Percentiles rank a stretch among this genome's conserved stretches.
phyloP scores from a whole-genome alignment of 2,329 filamentous ascomycete genomes.

The Pyrenophora teres region DNA sequence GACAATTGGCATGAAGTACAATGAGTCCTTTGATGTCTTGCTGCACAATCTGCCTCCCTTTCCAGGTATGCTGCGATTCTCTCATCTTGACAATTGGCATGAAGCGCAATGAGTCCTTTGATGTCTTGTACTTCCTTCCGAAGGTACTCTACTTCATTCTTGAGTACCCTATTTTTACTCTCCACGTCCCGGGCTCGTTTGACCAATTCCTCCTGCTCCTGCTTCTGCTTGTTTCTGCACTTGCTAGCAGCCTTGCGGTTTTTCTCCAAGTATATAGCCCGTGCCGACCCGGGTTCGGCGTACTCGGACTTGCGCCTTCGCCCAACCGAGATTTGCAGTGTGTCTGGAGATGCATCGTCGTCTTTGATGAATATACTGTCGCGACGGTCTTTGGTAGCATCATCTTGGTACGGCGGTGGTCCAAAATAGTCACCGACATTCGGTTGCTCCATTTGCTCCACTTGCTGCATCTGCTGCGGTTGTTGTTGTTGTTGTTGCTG shows the following conservation, averaged over 20 bases:
- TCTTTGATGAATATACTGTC: constrained; percentile 1
- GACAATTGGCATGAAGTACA: constrained; percentile 30
- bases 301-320: constrained; percentile 25
- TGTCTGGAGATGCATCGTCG: constrained; percentile 5
- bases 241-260: constrained; percentile 75
- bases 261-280: constrained; percentile 59
- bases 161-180: constrained; percentile 34
- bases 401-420: neutral
- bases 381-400: neutral
- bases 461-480: no score
- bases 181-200: constrained; percentile 45
- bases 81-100: constrained; percentile 31
- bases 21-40: constrained; percentile 30
- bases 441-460: no score
- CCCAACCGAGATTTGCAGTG: neutral
- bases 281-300: constrained; percentile 32
- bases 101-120: constrained; percentile 31
- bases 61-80: constrained; percentile 34
- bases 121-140: constrained; percentile 26
- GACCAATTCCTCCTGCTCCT: constrained; percentile 57
- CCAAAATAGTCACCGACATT: no score
- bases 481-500: no score
- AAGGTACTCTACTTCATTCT: constrained; percentile 34
- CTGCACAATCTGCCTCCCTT: constrained; percentile 31
- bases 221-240: constrained; percentile 69